Percentiles rank a stretch among this genome's conserved stretches.
phyloP scores from a whole-genome alignment of 129 eudicot species.

The Lactuca sativa region DNA sequence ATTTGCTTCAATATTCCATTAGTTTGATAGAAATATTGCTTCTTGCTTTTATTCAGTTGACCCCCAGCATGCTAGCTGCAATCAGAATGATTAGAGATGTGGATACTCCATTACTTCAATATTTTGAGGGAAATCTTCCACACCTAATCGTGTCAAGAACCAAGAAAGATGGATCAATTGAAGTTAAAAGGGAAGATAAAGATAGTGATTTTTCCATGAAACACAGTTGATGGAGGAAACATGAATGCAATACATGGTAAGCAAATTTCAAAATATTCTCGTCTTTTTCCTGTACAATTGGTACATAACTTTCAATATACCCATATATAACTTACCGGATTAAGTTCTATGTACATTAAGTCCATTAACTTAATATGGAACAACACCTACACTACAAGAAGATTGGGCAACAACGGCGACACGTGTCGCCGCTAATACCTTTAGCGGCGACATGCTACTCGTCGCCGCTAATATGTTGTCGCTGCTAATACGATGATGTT shows the following conservation, averaged over 20 bases:
- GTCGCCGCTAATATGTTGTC: too few species aligned
- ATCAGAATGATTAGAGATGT: slow-evolving; percentile 67
- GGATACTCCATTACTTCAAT: slow-evolving; percentile 58
- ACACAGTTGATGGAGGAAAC: slow-evolving; percentile 51
- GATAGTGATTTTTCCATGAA: slow-evolving; percentile 39
- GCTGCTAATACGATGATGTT: too few species aligned
- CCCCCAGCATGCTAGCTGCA: slow-evolving; percentile 53
- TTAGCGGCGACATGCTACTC: too few species aligned
- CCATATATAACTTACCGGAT: too few species aligned
- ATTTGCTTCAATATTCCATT: neutral
- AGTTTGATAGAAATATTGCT: neutral
- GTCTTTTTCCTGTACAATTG: neutral
- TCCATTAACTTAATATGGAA: too few species aligned
- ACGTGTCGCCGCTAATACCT: too few species aligned
- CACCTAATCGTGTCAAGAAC: slow-evolving; percentile 44
- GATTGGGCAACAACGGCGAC: too few species aligned
- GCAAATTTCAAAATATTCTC: neutral
- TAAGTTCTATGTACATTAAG: too few species aligned
- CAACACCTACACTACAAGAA: too few species aligned
- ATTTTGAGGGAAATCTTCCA: slow-evolving; percentile 62
- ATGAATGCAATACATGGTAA: slow-evolving; percentile 72
- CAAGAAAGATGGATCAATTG: slow-evolving; percentile 42
- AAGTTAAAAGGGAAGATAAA: slow-evolving; percentile 53
- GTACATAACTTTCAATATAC: neutral
- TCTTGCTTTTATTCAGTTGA: slow-evolving; percentile 43